Evolutionary conservation across 2,329 filamentous ascomycete genomes (phyloP).

Genomic region (Pseudovirgaria hyperparasitica): DNA sequence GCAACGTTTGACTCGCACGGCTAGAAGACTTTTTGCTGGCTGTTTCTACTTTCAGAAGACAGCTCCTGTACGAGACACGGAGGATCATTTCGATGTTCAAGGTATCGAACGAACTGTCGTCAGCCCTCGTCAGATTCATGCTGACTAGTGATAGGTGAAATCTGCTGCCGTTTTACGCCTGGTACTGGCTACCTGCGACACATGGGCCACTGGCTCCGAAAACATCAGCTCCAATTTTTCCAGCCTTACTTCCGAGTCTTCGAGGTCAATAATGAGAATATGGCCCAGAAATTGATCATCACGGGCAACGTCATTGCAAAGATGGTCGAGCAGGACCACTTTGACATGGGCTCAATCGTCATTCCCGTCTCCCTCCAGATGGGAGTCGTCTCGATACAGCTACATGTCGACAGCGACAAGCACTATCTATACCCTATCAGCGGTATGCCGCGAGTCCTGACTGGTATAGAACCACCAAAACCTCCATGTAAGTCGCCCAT

Average conservation of each 20-base stretch:
- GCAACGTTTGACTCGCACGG: conserved; percentile 17
- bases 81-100: conserved; percentile 3
- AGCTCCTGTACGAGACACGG: conserved; percentile 3
- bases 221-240: conserved; percentile 12
- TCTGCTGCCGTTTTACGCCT: conserved; percentile 21
- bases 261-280: conserved; percentile 3
- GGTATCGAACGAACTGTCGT: conserved; percentile 13
- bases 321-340: conserved; percentile 5
- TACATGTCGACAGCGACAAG: conserved; percentile 19
- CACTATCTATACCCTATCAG: conserved; percentile 20
- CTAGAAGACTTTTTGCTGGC: conserved; percentile 22
- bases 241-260: conserved; percentile 19
- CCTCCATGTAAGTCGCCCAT: conserved; percentile 3
- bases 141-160: conserved; percentile 14
- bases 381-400: conserved; percentile 10
- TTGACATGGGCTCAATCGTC: conserved; percentile 5
- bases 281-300: conserved; percentile 3
- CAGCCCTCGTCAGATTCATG: conserved; percentile 18
- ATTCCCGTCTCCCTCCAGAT: conserved; percentile 4
- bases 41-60: conserved; percentile 23
- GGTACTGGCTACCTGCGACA: conserved; percentile 17
- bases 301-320: conserved; percentile 2
- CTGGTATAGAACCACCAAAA: conserved; percentile 5
- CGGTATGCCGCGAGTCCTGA: conserved; percentile 19
- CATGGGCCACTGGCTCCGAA: conserved; percentile 17